Evolutionary conservation across 805 yeast species (phyloP), one percentile per base, ranked within the genome.

Genomic region (Saturnispora ahearnii): DNA sequence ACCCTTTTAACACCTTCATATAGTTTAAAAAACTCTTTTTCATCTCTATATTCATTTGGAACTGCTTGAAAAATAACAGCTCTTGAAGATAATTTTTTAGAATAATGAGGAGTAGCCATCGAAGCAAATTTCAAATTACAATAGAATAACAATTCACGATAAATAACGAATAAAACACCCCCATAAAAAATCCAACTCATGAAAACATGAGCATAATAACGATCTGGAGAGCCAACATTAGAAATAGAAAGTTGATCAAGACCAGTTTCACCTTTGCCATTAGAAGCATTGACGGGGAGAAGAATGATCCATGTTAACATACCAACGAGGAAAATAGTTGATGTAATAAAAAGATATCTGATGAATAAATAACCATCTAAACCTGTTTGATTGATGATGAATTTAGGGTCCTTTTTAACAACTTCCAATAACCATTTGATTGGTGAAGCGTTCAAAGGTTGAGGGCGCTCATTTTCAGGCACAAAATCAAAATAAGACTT

Each of bases 281-380:
- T 68, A 1, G 84, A 74, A 6, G 88, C 91, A 61, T 90, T 89
- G 44, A 91, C 73, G 0, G 98, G 93, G n/a, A 93, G 72, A 49
- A 91, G 69, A 45, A 91, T 74, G 7, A 84, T 81, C 73, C 77
- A 79, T 6, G 80, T 69, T 29, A 80, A 57, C 49, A 79, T 64
- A 4, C 87, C 85, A 41, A 79, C 68, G 1, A 80, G 72, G 51
- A 81, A 78, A 38, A 80, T 62, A 5, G 70, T 53, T 11, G 77
- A 69, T 54, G 87, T 69, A 34, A 84, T 59, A 45, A 77, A 73
- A 29, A 93, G 65, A 62, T 85, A 93, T 56, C 99, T 74, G 53
- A 89, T 68, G 64, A 90, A 91, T 62, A 93, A 82, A 69, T 87
- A 91, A 5, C 96, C 97, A 63, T 91, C 98, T n/a, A 91, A 63